These are phyloP conservation scores for Polytrichum commune DNA, from an alignment of 225 moss, liverwort and hornwort species.

Conservation along the genomic window DNA sequence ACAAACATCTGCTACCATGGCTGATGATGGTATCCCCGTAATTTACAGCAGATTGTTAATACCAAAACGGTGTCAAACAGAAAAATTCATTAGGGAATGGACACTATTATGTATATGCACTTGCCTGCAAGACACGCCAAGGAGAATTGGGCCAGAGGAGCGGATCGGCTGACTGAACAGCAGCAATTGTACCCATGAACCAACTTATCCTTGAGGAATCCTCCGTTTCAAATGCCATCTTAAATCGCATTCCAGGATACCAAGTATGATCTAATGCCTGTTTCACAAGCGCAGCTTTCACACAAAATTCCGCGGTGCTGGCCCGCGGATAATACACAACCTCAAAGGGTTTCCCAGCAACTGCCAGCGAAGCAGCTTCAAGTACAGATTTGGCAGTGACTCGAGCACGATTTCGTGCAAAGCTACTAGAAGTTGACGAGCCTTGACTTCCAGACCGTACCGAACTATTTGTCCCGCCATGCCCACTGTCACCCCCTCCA, in stretches of 20 bases:
- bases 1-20: not conserved
- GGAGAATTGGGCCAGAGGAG: conserved; percentile 71
- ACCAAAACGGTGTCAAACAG: too few species aligned
- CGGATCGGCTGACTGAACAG: conserved; percentile 64
- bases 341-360: conserved; percentile 63
- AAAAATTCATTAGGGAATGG: too few species aligned
- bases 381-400: conserved; percentile 79
- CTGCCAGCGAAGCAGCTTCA: conserved; percentile 66
- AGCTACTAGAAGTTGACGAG: conserved; percentile 47
- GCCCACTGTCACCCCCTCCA: conserved; percentile 26
- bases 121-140: conserved; percentile 84
- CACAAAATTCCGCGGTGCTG: conserved; percentile 81
- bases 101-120: too few species aligned
- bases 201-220: conserved; percentile 81
- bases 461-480: conserved; percentile 22
- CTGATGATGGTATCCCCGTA: too few species aligned
- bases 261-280: conserved; percentile 55
- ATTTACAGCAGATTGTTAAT: too few species aligned
- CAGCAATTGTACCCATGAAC: conserved; percentile 78
- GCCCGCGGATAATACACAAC: conserved; percentile 82
- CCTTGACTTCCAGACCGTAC: conserved; percentile 21
- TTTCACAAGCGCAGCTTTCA: conserved; percentile 68
- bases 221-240: conserved; percentile 88
- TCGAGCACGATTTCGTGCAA: conserved; percentile 68
- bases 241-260: conserved; percentile 74